Base-by-base conservation (phyloP, 2,329 filamentous ascomycete genomes). In the Cadophora sp. region DNA sequence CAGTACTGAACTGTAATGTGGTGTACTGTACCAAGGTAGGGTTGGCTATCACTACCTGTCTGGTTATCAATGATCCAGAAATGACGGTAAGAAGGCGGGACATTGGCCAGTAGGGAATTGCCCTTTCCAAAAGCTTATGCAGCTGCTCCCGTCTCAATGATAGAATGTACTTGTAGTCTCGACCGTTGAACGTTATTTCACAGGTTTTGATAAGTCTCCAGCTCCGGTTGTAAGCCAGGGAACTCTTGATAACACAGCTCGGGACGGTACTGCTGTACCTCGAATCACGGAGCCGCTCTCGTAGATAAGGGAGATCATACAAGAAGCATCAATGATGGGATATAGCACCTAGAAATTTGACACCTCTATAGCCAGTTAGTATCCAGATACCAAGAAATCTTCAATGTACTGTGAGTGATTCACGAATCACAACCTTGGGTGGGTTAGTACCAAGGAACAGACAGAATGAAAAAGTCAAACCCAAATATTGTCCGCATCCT, bases 11-110 rank as follows among this genome's bases (percentile, higher is more conserved):
- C n/a, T n/a, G n/a, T n/a, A n/a, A n/a, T n/a, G n/a, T 37, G 34
- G 34, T 37, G 34, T 34, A 34, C 31, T 11, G n/a, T 34, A 34
- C 31, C 31, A 5, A 34, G 31, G 31, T 26, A 19, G 24, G 11
- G 9, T 16, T 19, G 43, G 19, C 19, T 43, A 37, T 37, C 56
- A 26, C 43, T 59, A 22, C 56, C 56, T 43, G 56, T 24, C 43
- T 16, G 29, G 56, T 59, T 58, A 58, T 37, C 56, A 59, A 59
- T 43, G 22, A 37, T 59, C 56, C 56, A 59, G n/a, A 14, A 59
- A 37, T 26, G 26, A 24, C 56, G 11, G 51, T 16, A 31, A 31
- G 12, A 43, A 16, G 31, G 22, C 22, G 14, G 31, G n/a, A 16
- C 31, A 40, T 59, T 59, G 56, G 22, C 56, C 31, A 59, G 34